Percentiles rank a stretch among this genome's conserved stretches.
Conservation (phyloP, 495 filamentous ascomycete genomes). For the Penicillium antarcticum region DNA sequence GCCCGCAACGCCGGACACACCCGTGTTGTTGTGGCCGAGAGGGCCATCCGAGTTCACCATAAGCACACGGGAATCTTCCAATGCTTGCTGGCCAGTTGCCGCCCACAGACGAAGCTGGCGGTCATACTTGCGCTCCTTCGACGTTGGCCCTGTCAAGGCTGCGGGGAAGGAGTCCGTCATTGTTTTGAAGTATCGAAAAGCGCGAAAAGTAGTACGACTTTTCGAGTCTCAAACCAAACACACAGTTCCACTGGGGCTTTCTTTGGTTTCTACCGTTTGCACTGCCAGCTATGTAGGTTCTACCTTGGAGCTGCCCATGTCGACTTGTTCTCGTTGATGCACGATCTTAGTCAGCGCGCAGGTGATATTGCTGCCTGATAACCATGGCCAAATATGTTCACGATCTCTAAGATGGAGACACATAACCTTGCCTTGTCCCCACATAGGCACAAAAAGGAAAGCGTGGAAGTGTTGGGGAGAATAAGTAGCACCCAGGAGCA, state of each 20-base stretch:
- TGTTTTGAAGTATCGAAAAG: conserved; percentile 8
- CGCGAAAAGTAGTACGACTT: background rate
- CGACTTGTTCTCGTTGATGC: too few relatives aligned
- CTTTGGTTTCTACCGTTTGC: background rate
- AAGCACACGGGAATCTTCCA: conserved; percentile 86
- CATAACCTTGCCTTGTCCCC: too few relatives aligned
- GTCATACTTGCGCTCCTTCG: conserved; percentile 93
- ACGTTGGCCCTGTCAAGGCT: conserved; percentile 57
- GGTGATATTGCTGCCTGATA: too few relatives aligned
- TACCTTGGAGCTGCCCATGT: too few relatives aligned
- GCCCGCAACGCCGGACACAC: conserved; percentile 74
- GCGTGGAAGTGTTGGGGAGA: too few relatives aligned
- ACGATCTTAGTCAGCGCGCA: too few relatives aligned
- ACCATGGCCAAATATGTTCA: too few relatives aligned
- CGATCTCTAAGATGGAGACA: too few relatives aligned
- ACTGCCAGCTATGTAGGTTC: too few relatives aligned
- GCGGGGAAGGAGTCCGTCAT: conserved; percentile 42
- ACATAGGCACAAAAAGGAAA: too few relatives aligned
- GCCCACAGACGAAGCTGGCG: conserved; percentile 95
- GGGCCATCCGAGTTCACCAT: conserved; percentile 70
- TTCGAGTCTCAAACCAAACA: background rate
- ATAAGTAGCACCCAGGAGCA: too few relatives aligned
- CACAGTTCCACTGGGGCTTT: too few relatives aligned
- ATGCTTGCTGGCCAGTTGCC: conserved; percentile 81
- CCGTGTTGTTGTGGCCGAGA: conserved; percentile 30